Evolutionary conservation across 805 yeast species (phyloP).

Genomic region (Starmerella sp.): DNA sequence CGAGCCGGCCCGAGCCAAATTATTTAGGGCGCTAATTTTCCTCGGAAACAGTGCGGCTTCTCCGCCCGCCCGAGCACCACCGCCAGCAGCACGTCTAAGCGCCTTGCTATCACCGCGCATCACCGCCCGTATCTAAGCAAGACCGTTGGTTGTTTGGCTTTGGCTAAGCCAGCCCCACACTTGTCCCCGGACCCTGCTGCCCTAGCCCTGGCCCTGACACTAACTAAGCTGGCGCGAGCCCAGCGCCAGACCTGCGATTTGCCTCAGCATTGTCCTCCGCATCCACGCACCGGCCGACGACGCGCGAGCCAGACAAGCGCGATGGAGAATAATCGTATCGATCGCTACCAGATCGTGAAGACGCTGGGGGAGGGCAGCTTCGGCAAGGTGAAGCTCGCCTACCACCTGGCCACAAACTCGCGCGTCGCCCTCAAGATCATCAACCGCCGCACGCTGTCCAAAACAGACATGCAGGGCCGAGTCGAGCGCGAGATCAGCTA

Average conservation of each 20-base stretch:
- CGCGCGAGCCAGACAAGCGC: background rate
- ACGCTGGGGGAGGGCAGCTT: conserved; percentile 94
- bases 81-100: no score
- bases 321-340: conserved; percentile 42
- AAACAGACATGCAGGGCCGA: conserved; percentile 93
- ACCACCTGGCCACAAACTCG: conserved; percentile 82
- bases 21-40: no score
- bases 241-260: background rate
- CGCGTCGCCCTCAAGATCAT: conserved; percentile 87
- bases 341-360: conserved; percentile 84
- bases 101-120: no score
- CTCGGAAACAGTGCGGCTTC: no score
- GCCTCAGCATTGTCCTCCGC: background rate
- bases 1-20: no score
- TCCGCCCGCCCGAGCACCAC: no score
- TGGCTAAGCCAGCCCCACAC: background rate
- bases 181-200: background rate
- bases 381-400: conserved; percentile 88
- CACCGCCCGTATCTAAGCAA: background rate
- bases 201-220: background rate
- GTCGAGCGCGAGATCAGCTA: conserved; percentile 91
- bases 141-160: background rate
- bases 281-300: background rate
- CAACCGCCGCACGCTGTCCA: conserved; percentile 82
- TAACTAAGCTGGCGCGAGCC: background rate